These are phyloP conservation scores for Volvox reticuliferus DNA, from an alignment of 139 green algal genomes.

Conservation along the genomic window DNA sequence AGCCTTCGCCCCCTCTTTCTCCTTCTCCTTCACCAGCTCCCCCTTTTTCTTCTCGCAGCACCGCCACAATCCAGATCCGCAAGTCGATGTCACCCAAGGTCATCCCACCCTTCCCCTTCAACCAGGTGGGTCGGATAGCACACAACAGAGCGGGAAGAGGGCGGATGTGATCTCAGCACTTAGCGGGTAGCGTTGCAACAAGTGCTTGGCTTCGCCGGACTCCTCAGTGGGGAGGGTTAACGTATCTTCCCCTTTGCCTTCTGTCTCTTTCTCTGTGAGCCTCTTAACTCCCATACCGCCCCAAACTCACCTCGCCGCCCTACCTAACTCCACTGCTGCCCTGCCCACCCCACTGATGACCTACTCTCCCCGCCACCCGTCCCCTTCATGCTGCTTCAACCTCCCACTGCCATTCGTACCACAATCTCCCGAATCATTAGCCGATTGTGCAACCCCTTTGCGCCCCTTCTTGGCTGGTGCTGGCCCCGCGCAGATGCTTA, in stretches of 20 bases:
- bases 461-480: background rate
- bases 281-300: no score
- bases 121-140: slow-evolving; percentile 3
- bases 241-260: background rate
- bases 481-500: slow-evolving; percentile 23
- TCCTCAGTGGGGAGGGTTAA: no score
- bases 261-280: background rate
- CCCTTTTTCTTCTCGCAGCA: background rate
- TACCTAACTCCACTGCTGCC: no score
- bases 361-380: no score
- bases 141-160: background rate
- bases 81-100: slow-evolving; percentile 39
- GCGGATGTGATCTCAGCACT: background rate
- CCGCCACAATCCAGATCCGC: slow-evolving; percentile 14
- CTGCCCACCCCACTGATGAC: no score
- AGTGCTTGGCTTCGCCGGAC: no score
- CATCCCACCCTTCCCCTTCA: slow-evolving; percentile 45
- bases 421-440: background rate
- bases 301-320: no score
- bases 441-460: background rate
- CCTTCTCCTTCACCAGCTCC: no score
- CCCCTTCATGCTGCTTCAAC: background rate
- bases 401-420: background rate
- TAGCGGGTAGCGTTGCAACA: background rate
- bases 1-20: background rate